Evolutionary conservation across 441 rosid species (phyloP), one percentile per base, ranked within the genome.

Genomic region (Dalechampia spathulata): DNA sequence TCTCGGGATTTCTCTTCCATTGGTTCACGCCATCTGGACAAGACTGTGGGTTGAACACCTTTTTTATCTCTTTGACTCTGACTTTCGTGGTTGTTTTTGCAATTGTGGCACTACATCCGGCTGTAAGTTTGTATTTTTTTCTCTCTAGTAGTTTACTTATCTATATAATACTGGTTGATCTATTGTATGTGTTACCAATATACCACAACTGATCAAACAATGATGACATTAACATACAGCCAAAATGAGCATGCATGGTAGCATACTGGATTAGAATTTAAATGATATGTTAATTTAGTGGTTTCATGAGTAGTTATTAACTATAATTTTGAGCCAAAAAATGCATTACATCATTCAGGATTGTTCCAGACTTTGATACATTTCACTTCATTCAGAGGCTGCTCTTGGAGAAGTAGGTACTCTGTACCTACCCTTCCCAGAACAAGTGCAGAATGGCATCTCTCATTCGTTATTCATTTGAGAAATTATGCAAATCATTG

Each of bases 21-120:
- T 83, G 89, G 83, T 91, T 91, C 77, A 75, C 93, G 51, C 96
- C 98, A 41, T 91, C 96, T 58, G 96, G 95, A 65, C 89, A 88
- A 49, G 93, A 88, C 50, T 91, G 98, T 79, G 98, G 93, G 37
- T 72, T 91, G 62, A 91, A 91, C 72, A 88, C 85, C 27, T 86
- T 91, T 77, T 81, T 91, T 58, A 79, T 91, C 5, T 65, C 84
- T 61, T 67, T 81, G 79, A 75, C 83, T 63, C 66, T 91, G 73
- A 84, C 88, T 53, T 64, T 65, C 36, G 91, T 66, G 27, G 66
- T 88, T 48, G 63, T 81, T 62, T 91, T 88, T 59, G 91, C 93
- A 25, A 49, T 84, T 36, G 86, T 84, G 45, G 91, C 87, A 7
- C 65, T 91, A 60, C 98, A 91, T 60, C 98, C 98, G 27, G 75